These are phyloP conservation scores for Colletotrichum lupini DNA, from an alignment of 2,329 filamentous ascomycete species.

Conservation along the genomic window DNA sequence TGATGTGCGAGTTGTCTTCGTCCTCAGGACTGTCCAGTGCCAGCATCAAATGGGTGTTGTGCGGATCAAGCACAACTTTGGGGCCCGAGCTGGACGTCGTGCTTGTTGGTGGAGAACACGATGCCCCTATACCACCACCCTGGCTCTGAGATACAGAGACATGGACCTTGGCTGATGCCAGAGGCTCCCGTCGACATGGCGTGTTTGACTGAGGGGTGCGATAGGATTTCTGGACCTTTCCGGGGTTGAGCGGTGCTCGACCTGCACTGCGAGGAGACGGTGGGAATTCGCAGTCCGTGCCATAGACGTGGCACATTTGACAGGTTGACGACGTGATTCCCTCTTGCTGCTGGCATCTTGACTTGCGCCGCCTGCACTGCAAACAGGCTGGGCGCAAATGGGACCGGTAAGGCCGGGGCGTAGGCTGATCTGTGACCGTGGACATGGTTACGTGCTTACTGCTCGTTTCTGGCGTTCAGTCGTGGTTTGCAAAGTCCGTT, in stretches of 20 bases:
- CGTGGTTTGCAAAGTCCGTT: slow-evolving; percentile 23
- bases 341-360: slow-evolving; percentile 64
- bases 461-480: not conserved
- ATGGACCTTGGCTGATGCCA: not conserved
- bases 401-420: slow-evolving; percentile 66
- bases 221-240: slow-evolving; percentile 31
- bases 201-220: slow-evolving; percentile 16
- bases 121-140: not conserved
- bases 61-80: slow-evolving; percentile 16
- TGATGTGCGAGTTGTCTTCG: slow-evolving; percentile 62
- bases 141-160: slow-evolving; percentile 1
- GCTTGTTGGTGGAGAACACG: slow-evolving; percentile 19
- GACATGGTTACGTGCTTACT: slow-evolving; percentile 12
- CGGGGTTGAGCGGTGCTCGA: slow-evolving; percentile 29
- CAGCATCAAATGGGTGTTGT: slow-evolving; percentile 40
- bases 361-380: slow-evolving; percentile 69
- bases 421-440: slow-evolving; percentile 15
- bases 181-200: slow-evolving; percentile 25
- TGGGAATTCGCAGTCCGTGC: slow-evolving; percentile 67
- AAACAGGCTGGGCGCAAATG: slow-evolving; percentile 71
- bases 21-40: slow-evolving; percentile 45
- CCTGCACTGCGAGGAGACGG: slow-evolving; percentile 28
- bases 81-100: slow-evolving; percentile 23
- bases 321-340: slow-evolving; percentile 64
- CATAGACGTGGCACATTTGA: slow-evolving; percentile 67